These are phyloP conservation scores for Ceriops zippeliana DNA, from an alignment of 345 rosid genomes.

Conservation along the genomic window DNA sequence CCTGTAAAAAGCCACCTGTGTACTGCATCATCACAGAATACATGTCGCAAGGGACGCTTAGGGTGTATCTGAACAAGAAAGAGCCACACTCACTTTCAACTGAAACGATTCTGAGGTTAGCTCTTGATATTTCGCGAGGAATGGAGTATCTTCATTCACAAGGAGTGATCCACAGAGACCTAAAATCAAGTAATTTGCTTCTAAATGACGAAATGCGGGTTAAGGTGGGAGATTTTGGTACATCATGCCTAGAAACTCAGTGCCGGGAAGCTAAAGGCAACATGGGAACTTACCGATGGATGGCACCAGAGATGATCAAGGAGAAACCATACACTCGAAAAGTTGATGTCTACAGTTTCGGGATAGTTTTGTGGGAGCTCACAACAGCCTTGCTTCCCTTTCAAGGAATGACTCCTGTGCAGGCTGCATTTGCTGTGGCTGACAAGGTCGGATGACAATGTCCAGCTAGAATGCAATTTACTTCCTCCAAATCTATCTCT, in stretches of 20 bases:
- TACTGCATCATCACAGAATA: slow-evolving; percentile 97
- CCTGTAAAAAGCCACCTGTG: slow-evolving; percentile 95
- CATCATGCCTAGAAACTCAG: slow-evolving; percentile 92
- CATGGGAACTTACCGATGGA: slow-evolving; percentile 98
- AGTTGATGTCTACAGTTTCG: slow-evolving; percentile 97
- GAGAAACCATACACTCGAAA: slow-evolving; percentile 89
- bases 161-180: slow-evolving; percentile 96
- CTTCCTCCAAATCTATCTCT: too few relatives aligned
- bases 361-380: slow-evolving; percentile 97
- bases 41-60: slow-evolving; percentile 97
- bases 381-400: slow-evolving; percentile 96
- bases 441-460: slow-evolving; percentile 60
- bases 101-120: slow-evolving; percentile 79
- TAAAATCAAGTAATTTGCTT: slow-evolving; percentile 87
- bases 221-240: slow-evolving; percentile 95
- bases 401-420: slow-evolving; percentile 99
- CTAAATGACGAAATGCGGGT: slow-evolving; percentile 94
- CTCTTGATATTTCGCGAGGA: slow-evolving; percentile 96
- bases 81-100: slow-evolving; percentile 91
- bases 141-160: slow-evolving; percentile 99
- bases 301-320: slow-evolving; percentile 98
- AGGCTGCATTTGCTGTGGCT: slow-evolving; percentile 97
- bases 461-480: too few relatives aligned
- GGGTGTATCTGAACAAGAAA: slow-evolving; percentile 99
- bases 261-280: slow-evolving; percentile 86